phyloP scores from a whole-genome alignment of 176 grass and related monocot species.

The bread wheat (Triticum aestivum) region DNA sequence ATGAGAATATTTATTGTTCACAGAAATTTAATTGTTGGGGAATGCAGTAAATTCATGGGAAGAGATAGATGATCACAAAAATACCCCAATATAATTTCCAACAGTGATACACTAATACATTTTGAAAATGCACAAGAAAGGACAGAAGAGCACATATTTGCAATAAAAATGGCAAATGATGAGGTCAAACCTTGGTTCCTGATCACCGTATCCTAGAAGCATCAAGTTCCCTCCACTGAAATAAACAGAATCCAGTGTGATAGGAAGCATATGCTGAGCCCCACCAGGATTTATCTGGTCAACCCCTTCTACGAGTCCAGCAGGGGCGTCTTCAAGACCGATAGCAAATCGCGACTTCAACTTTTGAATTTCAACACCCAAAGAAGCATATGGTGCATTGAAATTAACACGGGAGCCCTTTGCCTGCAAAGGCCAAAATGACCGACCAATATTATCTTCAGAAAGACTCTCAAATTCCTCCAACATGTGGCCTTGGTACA shows the following conservation, averaged over 20 bases:
- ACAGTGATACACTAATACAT: not conserved
- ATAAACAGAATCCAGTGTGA: constrained; percentile 90
- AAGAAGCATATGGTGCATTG: constrained; percentile 36
- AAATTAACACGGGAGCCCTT: constrained; percentile 26
- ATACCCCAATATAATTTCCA: not conserved
- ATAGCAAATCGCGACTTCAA: constrained; percentile 67
- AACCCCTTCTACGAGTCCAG: constrained; percentile 55
- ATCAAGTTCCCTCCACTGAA: constrained; percentile 80
- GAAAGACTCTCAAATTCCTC: constrained; percentile 11
- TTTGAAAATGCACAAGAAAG: constrained; percentile 21
- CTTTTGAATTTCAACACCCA: constrained; percentile 61
- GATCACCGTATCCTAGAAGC: constrained; percentile 91
- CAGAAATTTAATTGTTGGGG: not conserved
- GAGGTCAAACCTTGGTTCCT: constrained; percentile 72
- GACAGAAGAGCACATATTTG: not conserved
- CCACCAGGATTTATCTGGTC: constrained; percentile 50
- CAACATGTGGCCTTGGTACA: not conserved
- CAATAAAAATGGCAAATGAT: constrained; percentile 7
- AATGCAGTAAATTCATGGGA: constrained; percentile 19
- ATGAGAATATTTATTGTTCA: not conserved
- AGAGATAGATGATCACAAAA: not conserved
- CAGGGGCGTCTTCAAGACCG: constrained; percentile 59
- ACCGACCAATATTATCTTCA: constrained; percentile 27
- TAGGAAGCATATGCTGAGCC: constrained; percentile 55
- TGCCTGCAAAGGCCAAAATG: constrained; percentile 56